phyloP scores from a whole-genome alignment of 1,139 yeast genomes.

The Hanseniaspora gamundiae region DNA sequence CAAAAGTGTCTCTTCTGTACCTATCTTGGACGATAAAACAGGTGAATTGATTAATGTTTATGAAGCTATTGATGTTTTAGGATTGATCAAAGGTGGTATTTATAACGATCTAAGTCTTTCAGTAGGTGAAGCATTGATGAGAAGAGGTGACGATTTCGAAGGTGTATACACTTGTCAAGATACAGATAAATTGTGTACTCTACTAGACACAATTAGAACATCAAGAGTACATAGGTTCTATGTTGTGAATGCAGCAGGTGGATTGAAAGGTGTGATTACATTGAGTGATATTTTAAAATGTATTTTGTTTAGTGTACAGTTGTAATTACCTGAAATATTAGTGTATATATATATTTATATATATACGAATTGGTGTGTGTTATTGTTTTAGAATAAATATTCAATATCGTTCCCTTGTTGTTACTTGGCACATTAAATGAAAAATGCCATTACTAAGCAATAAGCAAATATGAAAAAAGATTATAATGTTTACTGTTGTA shows the following conservation, averaged over 20 bases:
- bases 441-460: too few species aligned
- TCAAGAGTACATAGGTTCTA: slow-evolving; percentile 85
- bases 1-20: slow-evolving; percentile 79
- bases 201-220: slow-evolving; percentile 87
- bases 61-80: slow-evolving; percentile 91
- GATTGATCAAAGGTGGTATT: slow-evolving; percentile 87
- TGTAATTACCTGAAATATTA: background rate
- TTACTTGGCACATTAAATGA: too few species aligned
- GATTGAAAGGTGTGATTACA: slow-evolving; percentile 72
- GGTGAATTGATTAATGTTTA: slow-evolving; percentile 77
- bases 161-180: slow-evolving; percentile 95
- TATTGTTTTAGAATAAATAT: too few species aligned
- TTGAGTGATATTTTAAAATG: slow-evolving; percentile 85
- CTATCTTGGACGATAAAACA: slow-evolving; percentile 56
- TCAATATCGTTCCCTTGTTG: too few species aligned
- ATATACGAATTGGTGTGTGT: too few species aligned
- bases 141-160: slow-evolving; percentile 87
- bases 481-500: too few species aligned
- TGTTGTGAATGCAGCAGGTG: slow-evolving; percentile 76
- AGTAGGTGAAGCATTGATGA: slow-evolving; percentile 89
- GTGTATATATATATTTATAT: too few species aligned
- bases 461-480: too few species aligned
- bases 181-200: slow-evolving; percentile 76
- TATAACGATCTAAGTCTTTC: slow-evolving; percentile 82
- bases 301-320: slow-evolving; percentile 54